Evolutionary conservation across 2,329 filamentous ascomycete genomes (phyloP).

Genomic region (Chrysoporthe puriensis): DNA sequence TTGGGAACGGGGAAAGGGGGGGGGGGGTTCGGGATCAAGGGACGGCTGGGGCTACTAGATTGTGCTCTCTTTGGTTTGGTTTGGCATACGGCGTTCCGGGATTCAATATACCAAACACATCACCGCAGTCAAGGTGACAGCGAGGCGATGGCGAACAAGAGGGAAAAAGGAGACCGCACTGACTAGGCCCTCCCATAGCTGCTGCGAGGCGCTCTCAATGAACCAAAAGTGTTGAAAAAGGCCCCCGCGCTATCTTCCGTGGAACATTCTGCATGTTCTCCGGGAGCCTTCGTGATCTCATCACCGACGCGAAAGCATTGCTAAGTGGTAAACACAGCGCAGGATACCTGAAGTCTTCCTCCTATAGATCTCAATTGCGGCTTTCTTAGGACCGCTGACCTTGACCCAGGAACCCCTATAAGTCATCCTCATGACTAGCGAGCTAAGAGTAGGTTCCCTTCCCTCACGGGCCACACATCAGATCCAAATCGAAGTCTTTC

Average conservation of each 20-base stretch:
- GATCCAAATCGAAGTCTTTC: too few relatives aligned
- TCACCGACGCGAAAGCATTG: not conserved
- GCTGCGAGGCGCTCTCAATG: not conserved
- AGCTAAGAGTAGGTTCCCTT: too few relatives aligned
- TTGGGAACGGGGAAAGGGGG: constrained; percentile 4
- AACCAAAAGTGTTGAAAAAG: not conserved
- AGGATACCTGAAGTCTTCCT: not conserved
- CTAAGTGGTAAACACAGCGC: not conserved
- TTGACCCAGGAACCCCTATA: too few relatives aligned
- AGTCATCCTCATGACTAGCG: too few relatives aligned
- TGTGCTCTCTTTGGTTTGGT: constrained; percentile 12
- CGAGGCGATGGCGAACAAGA: not conserved
- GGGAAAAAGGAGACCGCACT: not conserved
- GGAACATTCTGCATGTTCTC: not conserved
- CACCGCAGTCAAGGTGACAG: not conserved
- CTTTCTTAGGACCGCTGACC: not conserved
- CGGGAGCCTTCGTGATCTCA: not conserved
- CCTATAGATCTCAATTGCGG: not conserved
- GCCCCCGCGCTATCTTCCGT: not conserved
- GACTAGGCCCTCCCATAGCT: not conserved
- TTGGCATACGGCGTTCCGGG: constrained; percentile 15
- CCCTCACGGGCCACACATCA: not conserved
- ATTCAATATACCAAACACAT: not conserved
- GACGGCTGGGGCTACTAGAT: constrained; percentile 13
- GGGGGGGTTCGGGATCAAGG: not conserved